Percentiles rank a stretch among this genome's conserved stretches.
phyloP scores from a whole-genome alignment of 768 basidiomycete genomes.

The Naganishia onofrii region DNA sequence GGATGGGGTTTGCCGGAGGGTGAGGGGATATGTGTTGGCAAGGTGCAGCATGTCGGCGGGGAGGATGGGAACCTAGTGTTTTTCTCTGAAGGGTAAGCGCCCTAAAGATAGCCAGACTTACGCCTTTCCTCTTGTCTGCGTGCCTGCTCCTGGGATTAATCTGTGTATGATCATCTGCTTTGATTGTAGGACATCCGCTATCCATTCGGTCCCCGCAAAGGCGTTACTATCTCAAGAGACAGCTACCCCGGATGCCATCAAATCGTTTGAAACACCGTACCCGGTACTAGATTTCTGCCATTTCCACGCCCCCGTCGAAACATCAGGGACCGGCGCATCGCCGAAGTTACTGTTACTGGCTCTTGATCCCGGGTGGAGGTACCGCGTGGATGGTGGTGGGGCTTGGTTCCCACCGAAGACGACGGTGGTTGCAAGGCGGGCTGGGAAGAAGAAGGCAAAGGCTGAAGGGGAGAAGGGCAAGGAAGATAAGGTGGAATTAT shows the following conservation, averaged over 20 bases:
- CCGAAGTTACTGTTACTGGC: slow-evolving; percentile 36
- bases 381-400: slow-evolving; percentile 27
- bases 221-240: slow-evolving; percentile 4
- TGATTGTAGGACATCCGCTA: slow-evolving; percentile 34
- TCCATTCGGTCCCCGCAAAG: slow-evolving; percentile 42
- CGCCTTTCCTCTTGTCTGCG: too few species aligned
- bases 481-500: too few species aligned
- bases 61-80: slow-evolving; percentile 40
- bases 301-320: slow-evolving; percentile 27
- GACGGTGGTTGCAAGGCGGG: slow-evolving; percentile 23
- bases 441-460: slow-evolving; percentile 24
- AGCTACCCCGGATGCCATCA: slow-evolving; percentile 28
- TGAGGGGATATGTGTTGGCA: slow-evolving; percentile 47
- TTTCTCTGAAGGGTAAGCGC: slow-evolving; percentile 49
- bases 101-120: too few species aligned
- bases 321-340: background rate
- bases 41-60: slow-evolving; percentile 40
- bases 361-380: slow-evolving; percentile 45
- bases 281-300: slow-evolving; percentile 41
- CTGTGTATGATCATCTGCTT: too few species aligned
- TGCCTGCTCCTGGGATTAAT: too few species aligned
- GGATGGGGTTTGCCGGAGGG: slow-evolving; percentile 44
- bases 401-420: slow-evolving; percentile 25
- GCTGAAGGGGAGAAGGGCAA: too few species aligned
- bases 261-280: slow-evolving; percentile 37